Evolutionary conservation across 495 filamentous ascomycete genomes (phyloP).

Genomic region (Neurospora sp.): DNA sequence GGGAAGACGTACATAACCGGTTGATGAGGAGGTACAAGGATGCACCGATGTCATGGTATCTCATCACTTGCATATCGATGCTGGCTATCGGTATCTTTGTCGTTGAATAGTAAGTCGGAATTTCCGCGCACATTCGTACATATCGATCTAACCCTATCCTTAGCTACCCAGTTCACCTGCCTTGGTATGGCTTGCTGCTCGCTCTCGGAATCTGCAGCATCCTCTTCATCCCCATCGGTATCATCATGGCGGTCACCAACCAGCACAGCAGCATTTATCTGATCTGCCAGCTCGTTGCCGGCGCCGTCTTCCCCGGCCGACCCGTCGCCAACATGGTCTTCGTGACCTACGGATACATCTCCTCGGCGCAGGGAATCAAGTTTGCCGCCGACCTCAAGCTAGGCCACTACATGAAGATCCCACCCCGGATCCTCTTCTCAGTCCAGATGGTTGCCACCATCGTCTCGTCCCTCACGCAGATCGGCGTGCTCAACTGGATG

Average conservation of each 20-base stretch:
- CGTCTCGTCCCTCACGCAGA: conserved; percentile 70
- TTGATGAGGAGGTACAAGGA: conserved; percentile 67
- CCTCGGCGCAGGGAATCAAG: conserved; percentile 73
- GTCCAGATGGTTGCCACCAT: conserved; percentile 76
- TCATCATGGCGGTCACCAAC: conserved; percentile 81
- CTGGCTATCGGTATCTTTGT: conserved; percentile 68
- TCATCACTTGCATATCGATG: conserved; percentile 58
- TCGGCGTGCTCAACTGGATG: conserved; percentile 84
- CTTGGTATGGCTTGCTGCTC: conserved; percentile 69
- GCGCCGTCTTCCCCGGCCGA: conserved; percentile 65
- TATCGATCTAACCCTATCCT: conserved; percentile 8
- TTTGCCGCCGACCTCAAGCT: conserved; percentile 82
- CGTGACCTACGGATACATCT: conserved; percentile 76
- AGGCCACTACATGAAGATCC: conserved; percentile 91
- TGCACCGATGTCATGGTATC: conserved; percentile 70
- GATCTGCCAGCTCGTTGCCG: conserved; percentile 74
- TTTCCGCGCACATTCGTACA: neutral
- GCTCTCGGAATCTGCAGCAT: conserved; percentile 62
- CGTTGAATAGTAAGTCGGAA: conserved; percentile 57
- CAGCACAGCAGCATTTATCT: conserved; percentile 73
- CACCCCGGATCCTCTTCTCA: conserved; percentile 65
- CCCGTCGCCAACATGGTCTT: conserved; percentile 87
- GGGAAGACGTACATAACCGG: conserved; percentile 70
- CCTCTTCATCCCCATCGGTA: conserved; percentile 70
- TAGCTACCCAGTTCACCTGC: conserved; percentile 64